Evolutionary conservation across 768 basidiomycete species (phyloP), one percentile per base, ranked within the genome.

Genomic region (Mycena belliarum): DNA sequence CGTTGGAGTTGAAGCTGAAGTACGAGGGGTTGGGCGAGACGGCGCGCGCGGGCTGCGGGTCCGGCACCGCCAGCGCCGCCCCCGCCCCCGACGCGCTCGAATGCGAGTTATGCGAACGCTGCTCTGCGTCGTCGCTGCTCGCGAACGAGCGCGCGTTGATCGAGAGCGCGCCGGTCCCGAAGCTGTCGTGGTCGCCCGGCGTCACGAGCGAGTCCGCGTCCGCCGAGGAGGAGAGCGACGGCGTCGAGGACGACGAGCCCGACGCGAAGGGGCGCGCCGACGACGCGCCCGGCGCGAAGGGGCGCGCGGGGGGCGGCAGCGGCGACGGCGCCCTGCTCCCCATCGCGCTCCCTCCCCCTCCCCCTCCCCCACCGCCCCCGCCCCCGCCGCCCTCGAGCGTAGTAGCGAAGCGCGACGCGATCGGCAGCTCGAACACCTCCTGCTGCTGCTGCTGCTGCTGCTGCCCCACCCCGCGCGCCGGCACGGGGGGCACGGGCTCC

Each of bases 401-500:
- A 2, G 75, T 79, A 12, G 77, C 80, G 61, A 82, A 84, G 56
- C 71, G 69, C 18, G 72, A 76, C 4, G 80, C 80, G 53, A 82
- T 82, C 23, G 81, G 80, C 21, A 81, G 72, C 9, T 71, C 65
- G 29, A 77, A 65, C 2, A 69, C 63, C 37, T 72, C 72, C 44
- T 63, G 72, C 23, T 67, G n/a, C n/a, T n/a, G n/a, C n/a, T n/a
- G n/a, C n/a, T n/a, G n/a, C n/a, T n/a, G n/a, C n/a, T n/a, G n/a
- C n/a, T n/a, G n/a, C n/a, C n/a, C n/a, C n/a, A n/a, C n/a, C n/a
- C n/a, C 67, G 46, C 64, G 72, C 23, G 66, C 67, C 15, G 69
- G 71, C 49, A 70, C 57, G 10, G 65, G 63, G 0, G 66, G 72
- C 20, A 38, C 60, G 33, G 60, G 57, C 32, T 63, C 61, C 2